Base-by-base conservation (phyloP, 345 rosid species). In the Angophora floribunda region DNA sequence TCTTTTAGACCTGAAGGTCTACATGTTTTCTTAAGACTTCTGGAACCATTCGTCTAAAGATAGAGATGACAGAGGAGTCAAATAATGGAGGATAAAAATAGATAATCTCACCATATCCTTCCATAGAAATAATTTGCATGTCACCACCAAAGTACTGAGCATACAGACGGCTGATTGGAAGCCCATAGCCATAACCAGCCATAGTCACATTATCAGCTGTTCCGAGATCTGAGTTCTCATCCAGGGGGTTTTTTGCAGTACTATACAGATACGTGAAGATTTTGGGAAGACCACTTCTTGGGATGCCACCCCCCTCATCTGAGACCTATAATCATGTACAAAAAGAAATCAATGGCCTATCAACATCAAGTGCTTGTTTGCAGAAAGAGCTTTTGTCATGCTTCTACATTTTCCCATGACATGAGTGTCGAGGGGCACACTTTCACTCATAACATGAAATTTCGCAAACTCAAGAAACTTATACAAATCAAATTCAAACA, bases 161-260 rank as follows among this genome's bases (percentile, higher is more conserved):
- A 91, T 98, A 97, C 91, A 98, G 90, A 53, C 99, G 99, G 85
- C 99, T 98, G 87, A 98, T 96, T 14, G 99, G 99, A 53, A 97
- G 91, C 86, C 99, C 99, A 87, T 92, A 98, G 36, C 99, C 99
- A 90, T 95, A 98, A 84, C 99, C 99, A 52, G 99, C 99, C 99
- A 98, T 98, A 21, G 95, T 98, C 87, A 95, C 93, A 51, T 95
- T 87, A 90, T 95, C 97, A 70, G 95, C 94, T 75, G 89, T 91
- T 88, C 95, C 96, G 28, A 94, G 95, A 90, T 94, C 96, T 4
- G 91, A 26, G 87, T 90, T 86, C 90, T 97, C 99, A 89, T 93
- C 97, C 86, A 96, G 88, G n/a, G 99, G 99, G 88, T 95, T 97
- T 92, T 90, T 95, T 0, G 99, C 99, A 24, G 99, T 98, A 80